These are phyloP conservation scores for Fabrea salina DNA, from an alignment of 169 alveolate species.

Conservation along the genomic window DNA sequence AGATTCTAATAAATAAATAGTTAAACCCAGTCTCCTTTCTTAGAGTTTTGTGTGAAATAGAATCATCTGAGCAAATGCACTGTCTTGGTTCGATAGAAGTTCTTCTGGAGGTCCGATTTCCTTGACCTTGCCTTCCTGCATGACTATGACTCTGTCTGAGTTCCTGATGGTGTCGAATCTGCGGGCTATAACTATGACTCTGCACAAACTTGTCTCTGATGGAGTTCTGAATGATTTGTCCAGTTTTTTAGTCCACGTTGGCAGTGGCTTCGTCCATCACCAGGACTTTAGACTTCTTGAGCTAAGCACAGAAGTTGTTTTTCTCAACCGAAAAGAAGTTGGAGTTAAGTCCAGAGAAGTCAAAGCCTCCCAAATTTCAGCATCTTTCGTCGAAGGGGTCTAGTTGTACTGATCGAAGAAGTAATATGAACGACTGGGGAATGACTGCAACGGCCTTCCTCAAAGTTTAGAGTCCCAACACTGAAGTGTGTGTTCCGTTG, in stretches of 20 bases:
- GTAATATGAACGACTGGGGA: no score
- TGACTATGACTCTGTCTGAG: slow-evolving; percentile 77
- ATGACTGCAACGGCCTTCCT: slow-evolving; percentile 72
- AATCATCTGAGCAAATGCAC: no score
- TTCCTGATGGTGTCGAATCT: slow-evolving; percentile 79
- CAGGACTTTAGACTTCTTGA: slow-evolving; percentile 53
- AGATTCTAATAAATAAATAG: no score
- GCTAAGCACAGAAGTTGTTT: slow-evolving; percentile 19
- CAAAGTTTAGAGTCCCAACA: not conserved
- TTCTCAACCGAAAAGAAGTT: slow-evolving; percentile 36
- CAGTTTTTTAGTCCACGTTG: slow-evolving; percentile 44
- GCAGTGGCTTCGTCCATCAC: slow-evolving; percentile 74
- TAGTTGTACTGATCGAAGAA: no score
- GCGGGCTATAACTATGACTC: slow-evolving; percentile 88
- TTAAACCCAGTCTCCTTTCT: no score
- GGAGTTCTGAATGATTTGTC: slow-evolving; percentile 49
- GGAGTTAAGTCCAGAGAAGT: slow-evolving; percentile 33
- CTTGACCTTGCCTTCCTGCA: slow-evolving; percentile 76
- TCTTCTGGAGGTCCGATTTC: slow-evolving; percentile 73
- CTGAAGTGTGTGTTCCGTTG: not conserved
- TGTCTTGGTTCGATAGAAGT: not conserved
- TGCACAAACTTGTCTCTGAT: slow-evolving; percentile 69
- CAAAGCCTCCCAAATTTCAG: not conserved
- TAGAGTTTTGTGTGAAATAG: no score
- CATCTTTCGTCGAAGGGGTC: no score